phyloP scores from a whole-genome alignment of 164 flowering plant genomes.

The Magnolia kwangsiensis region DNA sequence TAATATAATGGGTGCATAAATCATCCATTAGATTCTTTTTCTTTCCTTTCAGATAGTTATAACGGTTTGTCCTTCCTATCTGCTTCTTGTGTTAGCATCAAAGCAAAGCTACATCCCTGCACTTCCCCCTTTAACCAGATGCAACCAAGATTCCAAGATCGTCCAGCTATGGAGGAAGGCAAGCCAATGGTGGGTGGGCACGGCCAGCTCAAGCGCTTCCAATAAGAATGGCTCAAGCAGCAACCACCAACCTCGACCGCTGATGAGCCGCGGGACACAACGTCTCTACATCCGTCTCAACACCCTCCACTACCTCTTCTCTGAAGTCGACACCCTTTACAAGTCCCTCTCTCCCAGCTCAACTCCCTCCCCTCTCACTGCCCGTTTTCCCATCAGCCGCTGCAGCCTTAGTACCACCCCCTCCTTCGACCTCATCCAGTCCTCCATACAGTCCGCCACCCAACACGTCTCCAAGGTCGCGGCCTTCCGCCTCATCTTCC shows the following conservation, averaged over 20 bases:
- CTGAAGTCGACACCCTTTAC: slow-evolving; percentile 63
- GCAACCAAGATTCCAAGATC: slow-evolving; percentile 72
- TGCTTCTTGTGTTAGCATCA: slow-evolving; percentile 36
- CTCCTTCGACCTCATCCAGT: slow-evolving; percentile 49
- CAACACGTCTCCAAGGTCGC: slow-evolving; percentile 80
- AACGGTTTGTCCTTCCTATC: neutral
- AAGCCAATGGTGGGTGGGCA: slow-evolving; percentile 42
- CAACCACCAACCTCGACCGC: slow-evolving; percentile 60
- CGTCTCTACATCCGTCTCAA: slow-evolving; percentile 92
- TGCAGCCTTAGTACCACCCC: slow-evolving; percentile 19
- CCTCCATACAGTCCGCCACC: slow-evolving; percentile 49
- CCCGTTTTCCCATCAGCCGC: slow-evolving; percentile 26
- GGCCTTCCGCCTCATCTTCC: slow-evolving; percentile 81
- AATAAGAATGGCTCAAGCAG: neutral
- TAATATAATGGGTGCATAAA: neutral
- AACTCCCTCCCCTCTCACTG: slow-evolving; percentile 31
- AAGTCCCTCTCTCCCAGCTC: slow-evolving; percentile 52
- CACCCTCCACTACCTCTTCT: slow-evolving; percentile 68
- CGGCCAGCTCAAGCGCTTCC: slow-evolving; percentile 20
- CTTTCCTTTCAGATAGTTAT: neutral
- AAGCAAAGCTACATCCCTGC: slow-evolving; percentile 76
- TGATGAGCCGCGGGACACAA: slow-evolving; percentile 92
- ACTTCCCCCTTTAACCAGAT: slow-evolving; percentile 85
- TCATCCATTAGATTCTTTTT: neutral
- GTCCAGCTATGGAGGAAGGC: slow-evolving; percentile 61